Percentiles rank a stretch among this genome's conserved stretches.
These are phyloP conservation scores for Pichia inconspicua DNA, from an alignment of 1,139 yeast species.

Conservation along the genomic window DNA sequence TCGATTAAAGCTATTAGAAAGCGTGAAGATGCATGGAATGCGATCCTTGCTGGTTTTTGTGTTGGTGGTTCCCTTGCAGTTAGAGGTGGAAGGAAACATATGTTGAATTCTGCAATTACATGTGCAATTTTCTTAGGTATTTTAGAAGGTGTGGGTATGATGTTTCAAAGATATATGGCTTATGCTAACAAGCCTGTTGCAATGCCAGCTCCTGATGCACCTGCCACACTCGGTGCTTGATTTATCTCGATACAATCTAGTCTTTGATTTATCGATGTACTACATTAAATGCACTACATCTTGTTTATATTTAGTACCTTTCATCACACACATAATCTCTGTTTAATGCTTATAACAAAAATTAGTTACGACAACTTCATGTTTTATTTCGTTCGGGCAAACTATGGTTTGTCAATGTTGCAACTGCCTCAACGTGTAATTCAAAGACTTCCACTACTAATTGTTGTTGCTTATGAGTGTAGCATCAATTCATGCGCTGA, in stretches of 20 bases:
- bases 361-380: neutral
- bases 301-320: neutral
- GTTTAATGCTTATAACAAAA: neutral
- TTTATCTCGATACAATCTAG: neutral
- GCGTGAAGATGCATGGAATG: conserved; percentile 98
- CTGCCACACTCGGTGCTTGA: conserved; percentile 39
- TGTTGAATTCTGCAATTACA: conserved; percentile 92
- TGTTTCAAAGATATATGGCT: conserved; percentile 87
- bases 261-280: neutral
- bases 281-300: neutral
- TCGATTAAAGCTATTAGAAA: conserved; percentile 90
- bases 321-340: neutral
- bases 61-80: conserved; percentile 97
- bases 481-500: neutral
- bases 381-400: too few species aligned
- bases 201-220: conserved; percentile 56
- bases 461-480: too few species aligned
- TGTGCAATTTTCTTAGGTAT: conserved; percentile 97
- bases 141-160: conserved; percentile 96
- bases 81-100: conserved; percentile 98
- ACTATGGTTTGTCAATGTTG: too few species aligned
- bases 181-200: conserved; percentile 77
- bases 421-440: too few species aligned
- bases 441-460: too few species aligned
- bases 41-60: conserved; percentile 95